A percentile compares a stretch with the other conserved stretches of the same genome.
phyloP scores from a whole-genome alignment of 2,329 filamentous ascomycete species.

The Escovopsis sp. region DNA sequence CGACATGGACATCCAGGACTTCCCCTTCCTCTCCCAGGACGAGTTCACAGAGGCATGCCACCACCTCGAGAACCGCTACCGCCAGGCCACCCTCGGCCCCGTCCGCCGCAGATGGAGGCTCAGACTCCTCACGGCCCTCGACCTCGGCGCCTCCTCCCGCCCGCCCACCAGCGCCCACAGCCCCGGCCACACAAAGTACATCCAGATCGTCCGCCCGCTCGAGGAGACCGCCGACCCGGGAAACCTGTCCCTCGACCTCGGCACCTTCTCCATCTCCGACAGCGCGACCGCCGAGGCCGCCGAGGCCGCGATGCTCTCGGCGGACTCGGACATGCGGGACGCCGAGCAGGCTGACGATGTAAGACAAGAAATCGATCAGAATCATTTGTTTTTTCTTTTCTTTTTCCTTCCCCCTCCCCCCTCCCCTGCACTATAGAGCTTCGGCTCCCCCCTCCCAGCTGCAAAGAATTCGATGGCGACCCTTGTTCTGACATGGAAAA shows the following conservation, averaged over 20 bases:
- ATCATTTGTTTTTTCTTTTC: conserved; percentile 4
- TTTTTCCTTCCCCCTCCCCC: no score
- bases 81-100: conserved; percentile 40
- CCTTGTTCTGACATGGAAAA: conserved; percentile 2
- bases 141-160: conserved; percentile 26
- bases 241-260: conserved; percentile 32
- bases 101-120: conserved; percentile 41
- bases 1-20: conserved; percentile 32
- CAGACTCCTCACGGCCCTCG: conserved; percentile 35
- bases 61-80: conserved; percentile 43
- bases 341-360: conserved; percentile 39
- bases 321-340: conserved; percentile 33
- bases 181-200: conserved; percentile 33
- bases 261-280: conserved; percentile 28
- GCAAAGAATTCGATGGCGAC: no score
- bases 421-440: no score
- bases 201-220: conserved; percentile 42
- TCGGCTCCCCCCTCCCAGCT: no score
- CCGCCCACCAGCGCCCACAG: no score
- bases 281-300: conserved; percentile 6
- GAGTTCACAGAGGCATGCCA: conserved; percentile 55
- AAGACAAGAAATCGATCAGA: conserved; percentile 7
- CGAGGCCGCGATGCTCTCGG: conserved; percentile 8
- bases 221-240: conserved; percentile 27
- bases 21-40: conserved; percentile 44